Evolutionary conservation across 2,329 filamentous ascomycete genomes (phyloP).

Genomic region (Hypoxylon sp.): DNA sequence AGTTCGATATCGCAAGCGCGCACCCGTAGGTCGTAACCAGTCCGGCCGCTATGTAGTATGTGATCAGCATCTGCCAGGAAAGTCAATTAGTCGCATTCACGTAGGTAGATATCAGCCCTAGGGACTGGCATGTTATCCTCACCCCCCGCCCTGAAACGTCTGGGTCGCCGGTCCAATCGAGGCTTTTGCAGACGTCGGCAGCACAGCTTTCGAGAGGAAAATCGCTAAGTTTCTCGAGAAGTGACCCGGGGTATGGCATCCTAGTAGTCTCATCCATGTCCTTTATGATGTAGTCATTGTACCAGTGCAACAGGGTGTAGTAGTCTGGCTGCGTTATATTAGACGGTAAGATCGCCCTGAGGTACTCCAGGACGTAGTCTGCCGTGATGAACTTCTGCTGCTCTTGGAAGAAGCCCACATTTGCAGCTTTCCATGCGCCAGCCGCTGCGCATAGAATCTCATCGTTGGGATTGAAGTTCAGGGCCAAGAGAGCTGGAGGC

Average conservation of each 20-base stretch:
- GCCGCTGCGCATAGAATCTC: constrained; percentile 7
- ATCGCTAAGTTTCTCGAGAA: not conserved
- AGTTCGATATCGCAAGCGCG: constrained; percentile 30
- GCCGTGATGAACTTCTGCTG: not conserved
- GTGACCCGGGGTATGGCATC: not conserved
- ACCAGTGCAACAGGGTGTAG: constrained; percentile 14
- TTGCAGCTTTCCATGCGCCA: constrained; percentile 23
- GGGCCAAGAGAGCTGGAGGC: constrained; percentile 12
- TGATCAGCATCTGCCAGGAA: constrained; percentile 37
- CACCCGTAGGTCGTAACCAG: constrained; percentile 37
- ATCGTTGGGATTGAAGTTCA: constrained; percentile 16
- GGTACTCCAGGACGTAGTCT: constrained; percentile 3
- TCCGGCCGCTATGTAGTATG: constrained; percentile 40
- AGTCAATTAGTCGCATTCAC: not conserved
- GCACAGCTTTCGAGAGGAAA: constrained; percentile 21
- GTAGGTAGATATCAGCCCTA: not conserved
- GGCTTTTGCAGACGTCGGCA: constrained; percentile 34
- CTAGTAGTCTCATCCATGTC: not conserved
- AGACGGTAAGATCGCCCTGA: constrained; percentile 11
- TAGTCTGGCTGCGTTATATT: not conserved
- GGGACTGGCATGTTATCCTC: not conserved
- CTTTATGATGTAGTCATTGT: constrained; percentile 11
- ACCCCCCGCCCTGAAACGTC: constrained; percentile 45
- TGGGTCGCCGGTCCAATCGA: constrained; percentile 43
- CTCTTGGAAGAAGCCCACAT: not conserved